Percentiles rank a stretch among this genome's conserved stretches.
Evolutionary conservation across 83 land plant genomes (phyloP).

Genomic region (Isoetes engelmannii): DNA sequence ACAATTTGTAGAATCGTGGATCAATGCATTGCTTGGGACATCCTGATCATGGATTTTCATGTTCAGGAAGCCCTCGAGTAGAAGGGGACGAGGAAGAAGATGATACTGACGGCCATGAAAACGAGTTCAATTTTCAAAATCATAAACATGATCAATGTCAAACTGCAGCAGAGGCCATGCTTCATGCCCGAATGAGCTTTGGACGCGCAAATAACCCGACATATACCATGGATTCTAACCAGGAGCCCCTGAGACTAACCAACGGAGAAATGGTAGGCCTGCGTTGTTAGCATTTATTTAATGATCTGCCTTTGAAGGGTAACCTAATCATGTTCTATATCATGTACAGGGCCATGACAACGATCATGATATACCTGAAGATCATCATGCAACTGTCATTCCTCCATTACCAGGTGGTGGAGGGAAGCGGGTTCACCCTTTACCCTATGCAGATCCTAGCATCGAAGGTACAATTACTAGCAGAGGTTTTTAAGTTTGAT

Average conservation of each 20-base stretch:
- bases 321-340: too few relatives aligned
- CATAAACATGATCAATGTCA: background rate
- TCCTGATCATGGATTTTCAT: background rate
- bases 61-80: constrained; percentile 51
- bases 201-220: background rate
- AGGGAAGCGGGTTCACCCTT: constrained; percentile 57
- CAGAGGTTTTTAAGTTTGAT: background rate
- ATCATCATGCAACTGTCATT: constrained; percentile 57
- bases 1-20: background rate
- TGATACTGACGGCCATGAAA: constrained; percentile 45
- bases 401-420: constrained; percentile 23
- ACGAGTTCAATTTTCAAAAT: constrained; percentile 45
- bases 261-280: constrained; percentile 9
- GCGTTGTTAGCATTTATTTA: too few relatives aligned
- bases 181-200: constrained; percentile 1
- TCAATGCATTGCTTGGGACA: background rate
- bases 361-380: constrained; percentile 55
- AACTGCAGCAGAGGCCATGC: background rate
- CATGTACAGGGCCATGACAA: constrained; percentile 6
- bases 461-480: constrained; percentile 26
- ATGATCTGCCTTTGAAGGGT: background rate
- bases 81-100: constrained; percentile 63
- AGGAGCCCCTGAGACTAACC: background rate
- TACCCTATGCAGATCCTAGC: constrained; percentile 40
- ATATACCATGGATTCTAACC: background rate